These are phyloP conservation scores for Cudoniella acicularis DNA, from an alignment of 495 filamentous ascomycete species.

Conservation along the genomic window DNA sequence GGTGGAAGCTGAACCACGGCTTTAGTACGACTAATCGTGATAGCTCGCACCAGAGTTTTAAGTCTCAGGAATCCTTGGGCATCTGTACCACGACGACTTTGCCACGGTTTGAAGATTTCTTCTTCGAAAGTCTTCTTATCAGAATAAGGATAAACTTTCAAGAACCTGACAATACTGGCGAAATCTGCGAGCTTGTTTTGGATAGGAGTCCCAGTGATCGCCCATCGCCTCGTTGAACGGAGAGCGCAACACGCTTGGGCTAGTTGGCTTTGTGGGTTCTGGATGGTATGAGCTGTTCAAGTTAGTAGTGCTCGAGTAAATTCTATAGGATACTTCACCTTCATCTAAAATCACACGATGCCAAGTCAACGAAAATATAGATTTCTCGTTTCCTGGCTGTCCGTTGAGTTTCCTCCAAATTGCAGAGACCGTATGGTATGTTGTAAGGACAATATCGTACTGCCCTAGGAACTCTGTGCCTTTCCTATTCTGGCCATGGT, in stretches of 20 bases:
- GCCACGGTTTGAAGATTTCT: constrained; percentile 75
- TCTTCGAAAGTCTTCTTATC: constrained; percentile 65
- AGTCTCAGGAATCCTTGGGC: constrained; percentile 10
- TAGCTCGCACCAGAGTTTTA: constrained; percentile 5
- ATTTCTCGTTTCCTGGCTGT: constrained; percentile 49
- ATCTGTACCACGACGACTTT: constrained; percentile 30
- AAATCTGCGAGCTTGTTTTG: constrained; percentile 89
- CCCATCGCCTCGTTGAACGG: constrained; percentile 78
- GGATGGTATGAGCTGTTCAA: constrained; percentile 81
- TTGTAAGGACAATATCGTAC: constrained; percentile 81
- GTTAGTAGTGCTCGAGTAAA: constrained; percentile 76
- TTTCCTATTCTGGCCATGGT: constrained; percentile 72
- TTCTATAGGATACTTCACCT: constrained; percentile 1
- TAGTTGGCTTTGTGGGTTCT: constrained; percentile 65
- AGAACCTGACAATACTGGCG: constrained; percentile 79
- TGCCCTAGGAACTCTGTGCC: constrained; percentile 59
- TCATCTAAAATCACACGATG: constrained; percentile 12
- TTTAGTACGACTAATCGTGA: constrained; percentile 12
- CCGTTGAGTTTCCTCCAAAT: constrained; percentile 57
- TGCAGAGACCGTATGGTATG: constrained; percentile 70
- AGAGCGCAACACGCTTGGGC: constrained; percentile 62
- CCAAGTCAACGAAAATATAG: constrained; percentile 52
- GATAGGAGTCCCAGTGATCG: constrained; percentile 87
- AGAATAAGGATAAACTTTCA: constrained; percentile 78
- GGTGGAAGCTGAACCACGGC: constrained; percentile 6